Evolutionary conservation across 208 protist species (phyloP).

Genomic region (Leishmania guyanensis): DNA sequence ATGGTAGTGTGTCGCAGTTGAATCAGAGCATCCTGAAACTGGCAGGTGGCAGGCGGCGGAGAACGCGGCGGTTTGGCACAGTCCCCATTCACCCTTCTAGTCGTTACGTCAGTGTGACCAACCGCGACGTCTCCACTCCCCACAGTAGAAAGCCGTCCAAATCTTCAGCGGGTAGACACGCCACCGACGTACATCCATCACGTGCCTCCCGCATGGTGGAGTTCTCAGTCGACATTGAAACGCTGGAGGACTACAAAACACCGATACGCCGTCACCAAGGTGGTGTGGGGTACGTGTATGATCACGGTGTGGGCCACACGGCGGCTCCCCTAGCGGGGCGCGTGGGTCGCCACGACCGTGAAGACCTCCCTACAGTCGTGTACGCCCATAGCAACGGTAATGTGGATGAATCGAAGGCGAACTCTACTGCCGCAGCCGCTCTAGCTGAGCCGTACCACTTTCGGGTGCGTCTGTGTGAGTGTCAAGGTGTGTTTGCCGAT

Average conservation of each 20-base stretch:
- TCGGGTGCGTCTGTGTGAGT: constrained; percentile 63
- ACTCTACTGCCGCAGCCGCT: neutral
- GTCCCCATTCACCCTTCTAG: neutral
- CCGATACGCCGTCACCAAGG: constrained; percentile 11
- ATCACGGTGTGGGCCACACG: constrained; percentile 9
- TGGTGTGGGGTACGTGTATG: constrained; percentile 20
- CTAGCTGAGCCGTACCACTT: constrained; percentile 29
- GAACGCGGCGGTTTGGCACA: constrained; percentile 2
- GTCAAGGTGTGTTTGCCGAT: constrained; percentile 40
- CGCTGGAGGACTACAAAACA: constrained; percentile 34
- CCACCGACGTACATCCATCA: neutral
- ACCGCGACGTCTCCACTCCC: constrained; percentile 1
- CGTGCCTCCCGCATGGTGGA: constrained; percentile 12
- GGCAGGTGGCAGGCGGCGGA: neutral
- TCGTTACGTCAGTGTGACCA: neutral
- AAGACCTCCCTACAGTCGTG: neutral
- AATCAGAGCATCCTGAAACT: neutral
- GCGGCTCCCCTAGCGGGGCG: neutral
- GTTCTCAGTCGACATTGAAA: constrained; percentile 15
- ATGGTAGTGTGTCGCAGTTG: neutral
- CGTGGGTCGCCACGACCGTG: neutral
- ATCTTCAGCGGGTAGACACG: constrained; percentile 5
- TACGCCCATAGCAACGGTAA: neutral
- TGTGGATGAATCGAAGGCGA: neutral
- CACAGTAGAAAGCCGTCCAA: neutral